Evolutionary conservation across 805 yeast species (phyloP), one percentile per base, ranked within the genome.

Genomic region (Candida tibetensis): DNA sequence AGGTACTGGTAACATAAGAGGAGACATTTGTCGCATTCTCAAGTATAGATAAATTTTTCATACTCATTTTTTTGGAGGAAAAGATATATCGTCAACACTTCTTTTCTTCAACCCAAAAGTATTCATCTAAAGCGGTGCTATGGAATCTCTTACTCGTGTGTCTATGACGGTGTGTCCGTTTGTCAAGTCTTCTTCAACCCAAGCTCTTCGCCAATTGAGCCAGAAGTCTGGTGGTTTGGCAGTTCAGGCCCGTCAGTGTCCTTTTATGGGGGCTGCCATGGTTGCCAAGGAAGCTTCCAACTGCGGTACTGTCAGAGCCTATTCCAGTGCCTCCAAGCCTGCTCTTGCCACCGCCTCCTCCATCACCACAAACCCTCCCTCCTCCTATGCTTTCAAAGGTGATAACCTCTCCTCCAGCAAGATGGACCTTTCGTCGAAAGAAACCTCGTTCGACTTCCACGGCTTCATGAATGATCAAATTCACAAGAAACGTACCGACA

Each of bases 261-360:
- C 98, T n/a, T 84, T 89, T 39, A 85, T 89, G 84, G 87, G 87
- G 17, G 80, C 81, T 36, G 96, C 95, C 26, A 64, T 88, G 33
- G 57, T 57, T 47, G 72, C 69, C 41, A 65, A 55, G 41, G 64
- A 60, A 36, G 19, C 29, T 9, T 53, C 62, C 29, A 10, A 7
- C 25, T 7, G 9, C 25, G 9, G 9, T 7, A 10, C 25, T 10
- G 25, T 10, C 25, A 69, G 75, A 61, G 15, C 42, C 34, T 76
- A 76, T 52, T 70, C 80, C 9, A 58, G 70, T 19, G 72, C 79
- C 32, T 62, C 78, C 10, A 64, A 63, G 45, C 66, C 74, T 4
- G 64, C 52, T 26, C 61, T 58, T 28, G 78, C 79, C 16, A 68
- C 74, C 25, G 72, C 77, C 32, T 55, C 74, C 5, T 57, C 64